phyloP scores from a whole-genome alignment of 805 yeast genomes.

The Middelhovenomyces tepae region DNA sequence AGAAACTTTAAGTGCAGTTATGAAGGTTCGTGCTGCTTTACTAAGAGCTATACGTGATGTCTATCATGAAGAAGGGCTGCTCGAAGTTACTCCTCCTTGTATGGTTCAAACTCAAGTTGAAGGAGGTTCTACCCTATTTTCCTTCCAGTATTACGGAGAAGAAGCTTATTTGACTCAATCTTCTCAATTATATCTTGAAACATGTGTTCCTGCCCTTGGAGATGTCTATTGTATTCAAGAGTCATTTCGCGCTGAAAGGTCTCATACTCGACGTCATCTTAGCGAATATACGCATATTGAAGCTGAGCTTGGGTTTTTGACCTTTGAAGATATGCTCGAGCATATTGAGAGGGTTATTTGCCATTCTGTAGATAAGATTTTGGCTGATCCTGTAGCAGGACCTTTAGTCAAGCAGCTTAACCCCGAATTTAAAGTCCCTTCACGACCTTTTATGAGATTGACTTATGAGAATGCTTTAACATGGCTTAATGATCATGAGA shows the following conservation, averaged over 20 bases:
- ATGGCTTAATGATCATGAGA: conserved; percentile 93
- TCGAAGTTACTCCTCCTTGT: conserved; percentile 98
- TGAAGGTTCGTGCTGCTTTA: conserved; percentile 87
- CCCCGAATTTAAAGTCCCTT: conserved; percentile 82
- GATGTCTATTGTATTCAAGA: conserved; percentile 97
- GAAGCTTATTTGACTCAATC: conserved; percentile 95
- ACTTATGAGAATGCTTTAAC: conserved; percentile 83
- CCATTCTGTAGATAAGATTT: conserved; percentile 58
- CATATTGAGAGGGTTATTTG: conserved; percentile 80
- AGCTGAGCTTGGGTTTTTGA: conserved; percentile 81
- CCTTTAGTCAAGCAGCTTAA: conserved; percentile 83
- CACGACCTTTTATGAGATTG: conserved; percentile 83
- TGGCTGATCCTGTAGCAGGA: conserved; percentile 89
- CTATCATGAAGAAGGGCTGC: conserved; percentile 60
- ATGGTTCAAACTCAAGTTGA: conserved; percentile 99
- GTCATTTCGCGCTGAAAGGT: conserved; percentile 97
- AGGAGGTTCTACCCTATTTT: conserved; percentile 95
- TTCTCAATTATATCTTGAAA: conserved; percentile 93
- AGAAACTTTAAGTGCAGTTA: conserved; percentile 82
- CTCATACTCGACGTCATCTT: conserved; percentile 97
- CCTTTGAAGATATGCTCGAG: conserved; percentile 74
- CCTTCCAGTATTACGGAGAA: conserved; percentile 90
- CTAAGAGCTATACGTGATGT: conserved; percentile 67
- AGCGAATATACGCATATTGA: conserved; percentile 96
- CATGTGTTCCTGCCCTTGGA: conserved; percentile 92